Evolutionary conservation across 768 basidiomycete species (phyloP), one percentile per base, ranked within the genome.

Genomic region (Leccinellum luteum): DNA sequence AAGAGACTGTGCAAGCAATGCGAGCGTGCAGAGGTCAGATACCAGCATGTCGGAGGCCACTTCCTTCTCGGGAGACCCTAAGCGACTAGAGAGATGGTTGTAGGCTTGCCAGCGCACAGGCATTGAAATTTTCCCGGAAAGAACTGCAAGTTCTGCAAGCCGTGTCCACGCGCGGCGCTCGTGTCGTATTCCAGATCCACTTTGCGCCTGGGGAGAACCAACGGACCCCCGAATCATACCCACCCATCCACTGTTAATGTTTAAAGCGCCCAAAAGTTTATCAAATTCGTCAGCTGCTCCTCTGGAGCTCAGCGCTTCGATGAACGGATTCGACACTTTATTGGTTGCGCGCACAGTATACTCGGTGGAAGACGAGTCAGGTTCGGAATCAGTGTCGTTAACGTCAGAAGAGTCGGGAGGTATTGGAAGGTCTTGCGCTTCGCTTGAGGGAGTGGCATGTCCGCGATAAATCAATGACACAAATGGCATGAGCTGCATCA

Each of bases 11-110:
- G 84, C 67, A 44, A 84, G 75, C 19, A 90, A 73, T 0, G 87
- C 81, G 27, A 86, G 76, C 0, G 86, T 86, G 5, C 78, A 76
- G 21, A 85, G 71, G 52, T 87, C 81, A 15, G 75, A 73, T 3
- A 82, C 71, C 3, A 78, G 72, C 0, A 76, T 70, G 27, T 73
- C 68, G 51, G 75, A 74, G 10, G 47, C 57, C 28, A 6, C 23
- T 34, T 60, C 55, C 34, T n/a, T 45, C 19, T 47, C 43, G 25
- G 41, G 17, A 15, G 60, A 34, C 2, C 59, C 50, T 5, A 55
- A 21, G 12, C 31, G 28, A 38, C 73, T 74, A 4, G 78, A 76
- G 61, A 86, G 76, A 57, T 77, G 72, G 62, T 80, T 76, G 74
- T 83, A 89, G 8, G 83, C 81, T 60, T 83, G 82, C 34, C 81